Conservation (phyloP, 148 eudicot species). For the Linanthus parryae region DNA sequence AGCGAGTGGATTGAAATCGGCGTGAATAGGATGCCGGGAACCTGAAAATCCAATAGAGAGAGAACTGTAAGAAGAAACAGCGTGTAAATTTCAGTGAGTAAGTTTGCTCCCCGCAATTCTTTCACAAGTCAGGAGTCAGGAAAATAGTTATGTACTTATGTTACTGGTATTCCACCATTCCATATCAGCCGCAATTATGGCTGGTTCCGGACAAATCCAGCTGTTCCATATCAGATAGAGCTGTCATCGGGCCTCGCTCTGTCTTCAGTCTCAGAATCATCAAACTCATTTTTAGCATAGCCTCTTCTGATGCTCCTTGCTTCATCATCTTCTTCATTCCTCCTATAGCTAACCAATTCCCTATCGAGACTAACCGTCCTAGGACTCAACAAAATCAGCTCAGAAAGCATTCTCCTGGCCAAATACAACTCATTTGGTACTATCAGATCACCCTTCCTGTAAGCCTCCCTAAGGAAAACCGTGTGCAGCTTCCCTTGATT, state of each 20-base stretch:
- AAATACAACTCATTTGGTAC: constrained; percentile 85
- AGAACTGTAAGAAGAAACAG: no score
- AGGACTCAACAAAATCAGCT: constrained; percentile 58
- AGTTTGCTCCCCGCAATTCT: no score
- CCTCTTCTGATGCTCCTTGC: constrained; percentile 7
- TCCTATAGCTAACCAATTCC: constrained; percentile 49
- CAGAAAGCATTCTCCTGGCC: constrained; percentile 81
- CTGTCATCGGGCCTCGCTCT: no score
- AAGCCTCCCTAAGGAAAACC: constrained; percentile 85
- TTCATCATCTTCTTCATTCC: constrained; percentile 29
- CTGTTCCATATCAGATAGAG: no score
- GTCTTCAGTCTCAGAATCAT: constrained; percentile 8
- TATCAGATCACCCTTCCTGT: constrained; percentile 75
- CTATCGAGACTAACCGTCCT: constrained; percentile 54
- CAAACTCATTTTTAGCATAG: constrained; percentile 10
- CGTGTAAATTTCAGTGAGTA: no score
- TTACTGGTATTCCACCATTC: no score
- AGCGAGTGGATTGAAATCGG: constrained; percentile 78
- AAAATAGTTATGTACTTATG: no score
- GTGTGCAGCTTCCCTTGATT: constrained; percentile 96
- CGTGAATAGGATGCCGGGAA: constrained; percentile 78
- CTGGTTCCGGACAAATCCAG: no score
- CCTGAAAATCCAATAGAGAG: constrained; percentile 28
- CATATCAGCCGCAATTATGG: no score
- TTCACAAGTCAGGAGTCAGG: no score